A percentile compares a stretch with the other conserved stretches of the same genome.
phyloP scores from a whole-genome alignment of 2,329 filamentous ascomycete genomes.

The Fusarium sp. region DNA sequence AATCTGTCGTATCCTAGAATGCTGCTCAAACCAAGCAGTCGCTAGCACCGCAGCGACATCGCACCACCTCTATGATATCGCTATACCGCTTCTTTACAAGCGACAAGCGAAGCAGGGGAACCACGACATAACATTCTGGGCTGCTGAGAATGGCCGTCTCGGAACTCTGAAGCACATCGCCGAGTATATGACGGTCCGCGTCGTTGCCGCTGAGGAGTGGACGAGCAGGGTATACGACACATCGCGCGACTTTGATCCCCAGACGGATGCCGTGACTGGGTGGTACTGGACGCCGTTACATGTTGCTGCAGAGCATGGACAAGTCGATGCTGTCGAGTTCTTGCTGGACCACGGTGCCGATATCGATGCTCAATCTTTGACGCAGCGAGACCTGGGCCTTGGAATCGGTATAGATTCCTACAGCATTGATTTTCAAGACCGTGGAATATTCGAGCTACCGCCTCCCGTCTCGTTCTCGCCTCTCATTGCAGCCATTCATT shows the following conservation, averaged over 20 bases:
- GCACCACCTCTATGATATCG: neutral
- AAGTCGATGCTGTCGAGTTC: constrained; percentile 9
- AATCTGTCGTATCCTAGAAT: neutral
- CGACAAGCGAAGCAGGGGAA: constrained; percentile 13
- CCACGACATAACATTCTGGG: constrained; percentile 21
- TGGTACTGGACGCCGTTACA: constrained; percentile 10
- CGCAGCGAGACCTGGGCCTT: neutral
- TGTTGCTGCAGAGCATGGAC: constrained; percentile 1
- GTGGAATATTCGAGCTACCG: constrained; percentile 10
- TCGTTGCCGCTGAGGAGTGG: neutral
- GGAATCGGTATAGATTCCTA: neutral
- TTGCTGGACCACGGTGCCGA: constrained; percentile 14
- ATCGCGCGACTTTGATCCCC: neutral
- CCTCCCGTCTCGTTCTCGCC: constrained; percentile 20
- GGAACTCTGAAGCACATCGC: neutral
- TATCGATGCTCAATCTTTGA: constrained; percentile 10
- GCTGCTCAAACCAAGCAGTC: neutral
- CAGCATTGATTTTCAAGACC: constrained; percentile 21
- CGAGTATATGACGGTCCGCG: neutral
- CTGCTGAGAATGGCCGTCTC: constrained; percentile 6
- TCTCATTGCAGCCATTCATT: constrained; percentile 17
- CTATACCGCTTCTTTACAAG: constrained; percentile 21
- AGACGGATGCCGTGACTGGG: neutral
- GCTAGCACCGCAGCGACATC: neutral
- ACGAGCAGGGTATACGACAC: neutral